Evolutionary conservation across 306 rosid species (phyloP).

Genomic region (Fagus crenata): DNA sequence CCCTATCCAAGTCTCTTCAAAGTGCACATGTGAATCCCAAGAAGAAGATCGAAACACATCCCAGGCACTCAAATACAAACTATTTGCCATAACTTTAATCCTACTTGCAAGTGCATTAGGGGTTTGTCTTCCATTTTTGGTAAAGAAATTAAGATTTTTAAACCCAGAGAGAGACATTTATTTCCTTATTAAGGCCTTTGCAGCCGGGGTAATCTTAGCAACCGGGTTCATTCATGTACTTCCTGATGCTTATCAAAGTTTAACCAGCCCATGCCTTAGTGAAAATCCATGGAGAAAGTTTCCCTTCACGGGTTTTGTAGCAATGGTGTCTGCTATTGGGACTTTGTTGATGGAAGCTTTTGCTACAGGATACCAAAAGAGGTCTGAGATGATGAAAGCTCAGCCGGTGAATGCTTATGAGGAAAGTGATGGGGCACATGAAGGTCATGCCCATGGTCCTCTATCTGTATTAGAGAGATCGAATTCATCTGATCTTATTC

Average conservation of each 20-base stretch:
- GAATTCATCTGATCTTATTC: constrained; percentile 31
- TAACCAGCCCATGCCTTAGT: constrained; percentile 48
- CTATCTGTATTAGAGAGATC: constrained; percentile 3
- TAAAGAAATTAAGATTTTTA: constrained; percentile 32
- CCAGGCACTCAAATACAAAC: constrained; percentile 44
- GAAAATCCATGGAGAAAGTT: constrained; percentile 58
- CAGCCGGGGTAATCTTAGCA: constrained; percentile 70
- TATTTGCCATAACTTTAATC: constrained; percentile 44
- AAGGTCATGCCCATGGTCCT: constrained; percentile 15
- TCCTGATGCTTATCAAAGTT: constrained; percentile 56
- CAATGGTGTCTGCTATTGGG: constrained; percentile 58
- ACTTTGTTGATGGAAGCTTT: constrained; percentile 61
- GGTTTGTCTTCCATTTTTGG: constrained; percentile 49
- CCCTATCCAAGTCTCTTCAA: constrained; percentile 30
- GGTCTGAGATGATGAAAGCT: constrained; percentile 36
- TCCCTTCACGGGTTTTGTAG: constrained; percentile 62
- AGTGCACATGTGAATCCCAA: constrained; percentile 27
- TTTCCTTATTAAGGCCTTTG: constrained; percentile 58
- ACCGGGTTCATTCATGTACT: constrained; percentile 68
- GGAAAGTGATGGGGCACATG: constrained; percentile 10
- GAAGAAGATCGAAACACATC: constrained; percentile 15
- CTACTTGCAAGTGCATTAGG: constrained; percentile 50
- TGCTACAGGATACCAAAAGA: constrained; percentile 46
- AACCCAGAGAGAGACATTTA: constrained; percentile 46
- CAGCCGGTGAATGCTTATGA: constrained; percentile 38